Conservation (phyloP, 108 stramenopile genomes). For the Ochromonas danica region DNA sequence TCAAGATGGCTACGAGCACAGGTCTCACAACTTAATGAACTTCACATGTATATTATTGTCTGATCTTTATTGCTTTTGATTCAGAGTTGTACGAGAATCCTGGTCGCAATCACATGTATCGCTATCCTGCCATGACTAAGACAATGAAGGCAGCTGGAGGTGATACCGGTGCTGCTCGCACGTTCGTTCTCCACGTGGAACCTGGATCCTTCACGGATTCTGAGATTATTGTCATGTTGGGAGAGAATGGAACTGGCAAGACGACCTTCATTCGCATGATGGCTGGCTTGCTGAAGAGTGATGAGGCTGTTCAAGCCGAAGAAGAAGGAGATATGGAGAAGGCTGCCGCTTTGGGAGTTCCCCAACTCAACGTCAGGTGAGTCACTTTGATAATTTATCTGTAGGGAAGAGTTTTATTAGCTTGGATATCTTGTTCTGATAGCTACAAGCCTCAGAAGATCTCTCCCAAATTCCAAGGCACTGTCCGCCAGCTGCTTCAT, state of each 20-base stretch:
- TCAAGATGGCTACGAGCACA: slow-evolving; percentile 75
- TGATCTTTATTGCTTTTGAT: neutral
- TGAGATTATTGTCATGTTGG: slow-evolving; percentile 93
- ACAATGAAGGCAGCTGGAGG: slow-evolving; percentile 66
- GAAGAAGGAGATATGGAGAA: slow-evolving; percentile 72
- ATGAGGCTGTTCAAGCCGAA: slow-evolving; percentile 68
- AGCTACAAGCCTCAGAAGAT: slow-evolving; percentile 99
- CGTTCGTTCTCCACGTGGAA: slow-evolving; percentile 91
- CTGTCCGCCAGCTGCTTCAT: slow-evolving; percentile 91
- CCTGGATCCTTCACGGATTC: slow-evolving; percentile 89
- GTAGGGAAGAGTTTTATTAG: neutral
- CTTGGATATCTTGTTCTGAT: neutral
- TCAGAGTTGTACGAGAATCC: slow-evolving; percentile 48
- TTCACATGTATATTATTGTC: neutral
- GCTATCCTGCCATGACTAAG: slow-evolving; percentile 94
- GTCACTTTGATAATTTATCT: too few species aligned
- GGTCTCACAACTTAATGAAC: neutral
- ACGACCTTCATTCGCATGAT: slow-evolving; percentile 68
- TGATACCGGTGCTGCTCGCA: slow-evolving; percentile 21
- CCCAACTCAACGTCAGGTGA: slow-evolving; percentile 79
- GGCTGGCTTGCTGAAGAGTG: slow-evolving; percentile 91
- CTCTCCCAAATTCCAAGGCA: slow-evolving; percentile 84
- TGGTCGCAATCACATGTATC: slow-evolving; percentile 53
- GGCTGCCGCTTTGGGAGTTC: slow-evolving; percentile 71
- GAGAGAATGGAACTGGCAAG: slow-evolving; percentile 82